Base-by-base conservation (phyloP, 179 eudicot species). In the Carnegiea gigantea region DNA sequence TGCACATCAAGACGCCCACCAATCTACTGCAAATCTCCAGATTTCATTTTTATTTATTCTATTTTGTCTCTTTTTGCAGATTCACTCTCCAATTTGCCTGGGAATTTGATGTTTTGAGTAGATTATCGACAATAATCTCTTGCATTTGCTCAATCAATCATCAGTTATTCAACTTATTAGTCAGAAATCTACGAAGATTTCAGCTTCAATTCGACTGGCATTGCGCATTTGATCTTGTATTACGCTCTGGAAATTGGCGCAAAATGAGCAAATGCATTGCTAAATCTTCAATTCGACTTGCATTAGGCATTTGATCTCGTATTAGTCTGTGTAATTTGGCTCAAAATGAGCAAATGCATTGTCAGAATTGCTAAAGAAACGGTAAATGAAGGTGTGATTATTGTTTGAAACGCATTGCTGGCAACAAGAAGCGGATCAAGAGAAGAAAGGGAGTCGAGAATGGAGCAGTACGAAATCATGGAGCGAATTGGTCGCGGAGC, bases 401-500 rank as follows among this genome's bases (percentile, higher is more conserved):
- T 48, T 48, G 53, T 48, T 48, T 48, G 53, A 48, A 11, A 9
- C 13, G 53, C 53, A 48, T 48, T 48, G 7, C 14, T 13, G 14
- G 14, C 15, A 20, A 57, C 4, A 57, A 14, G 20, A 20, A 57
- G 62, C 20, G 62, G 62, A 57, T 57, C 62, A 9, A 20, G 62
- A 0, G n/a, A 28, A 20, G 43, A 38, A 28, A 95, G 90, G 95
- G 97, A 91, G 82, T 96, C 98, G 64, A 88, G 87, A 77, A 96
- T 96, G 99, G 99, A 96, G 86, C 99, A 94, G 70, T 96, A 96
- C 62, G 99, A 96, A 88, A 91, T 94, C 83, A 96, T 96, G 98
- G 98, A 96, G 89, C 99, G 94, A 85, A 94, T 96, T 87, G 99
- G 99, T 0, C 92, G 99, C 15, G 99, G 99, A 49, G 99, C 99